phyloP scores from a whole-genome alignment of 768 basidiomycete genomes.

The Kwoniella pini region DNA sequence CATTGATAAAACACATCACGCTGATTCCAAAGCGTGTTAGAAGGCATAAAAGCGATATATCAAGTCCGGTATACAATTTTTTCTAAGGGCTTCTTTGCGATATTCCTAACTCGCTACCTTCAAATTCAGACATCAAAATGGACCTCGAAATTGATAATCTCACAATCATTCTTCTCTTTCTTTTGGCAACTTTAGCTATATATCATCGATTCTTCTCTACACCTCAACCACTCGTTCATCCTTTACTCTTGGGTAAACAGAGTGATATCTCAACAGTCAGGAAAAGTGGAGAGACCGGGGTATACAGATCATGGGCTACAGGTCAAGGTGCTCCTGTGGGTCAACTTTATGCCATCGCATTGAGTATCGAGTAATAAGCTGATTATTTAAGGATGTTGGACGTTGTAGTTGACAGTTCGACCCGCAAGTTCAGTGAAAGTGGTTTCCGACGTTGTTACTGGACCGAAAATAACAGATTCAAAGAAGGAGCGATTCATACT shows the following conservation, averaged over 20 bases:
- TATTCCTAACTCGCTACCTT: neutral
- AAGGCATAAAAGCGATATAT: neutral
- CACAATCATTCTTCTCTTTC: slow-evolving; percentile 38
- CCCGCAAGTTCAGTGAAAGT: slow-evolving; percentile 49
- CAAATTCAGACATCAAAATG: slow-evolving; percentile 5
- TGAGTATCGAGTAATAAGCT: neutral
- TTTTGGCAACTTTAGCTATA: slow-evolving; percentile 28
- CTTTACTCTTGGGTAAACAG: slow-evolving; percentile 88
- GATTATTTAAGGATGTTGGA: neutral
- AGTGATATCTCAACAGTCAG: slow-evolving; percentile 83
- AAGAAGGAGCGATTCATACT: slow-evolving; percentile 36
- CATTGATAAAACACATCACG: too few relatives aligned
- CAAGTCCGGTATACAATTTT: neutral
- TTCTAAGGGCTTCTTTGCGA: neutral
- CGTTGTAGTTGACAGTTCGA: slow-evolving; percentile 42
- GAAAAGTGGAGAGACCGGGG: slow-evolving; percentile 76
- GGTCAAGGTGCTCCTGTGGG: slow-evolving; percentile 63
- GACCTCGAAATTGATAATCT: slow-evolving; percentile 44
- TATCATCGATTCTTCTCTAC: slow-evolving; percentile 43
- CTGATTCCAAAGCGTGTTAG: too few relatives aligned
- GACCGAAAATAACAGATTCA: slow-evolving; percentile 7
- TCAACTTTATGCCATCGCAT: neutral
- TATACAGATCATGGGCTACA: slow-evolving; percentile 86
- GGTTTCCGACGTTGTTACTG: slow-evolving; percentile 33
- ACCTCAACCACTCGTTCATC: slow-evolving; percentile 68